phyloP scores from a whole-genome alignment of 2,329 filamentous ascomycete species.

The Didymella pomorum region DNA sequence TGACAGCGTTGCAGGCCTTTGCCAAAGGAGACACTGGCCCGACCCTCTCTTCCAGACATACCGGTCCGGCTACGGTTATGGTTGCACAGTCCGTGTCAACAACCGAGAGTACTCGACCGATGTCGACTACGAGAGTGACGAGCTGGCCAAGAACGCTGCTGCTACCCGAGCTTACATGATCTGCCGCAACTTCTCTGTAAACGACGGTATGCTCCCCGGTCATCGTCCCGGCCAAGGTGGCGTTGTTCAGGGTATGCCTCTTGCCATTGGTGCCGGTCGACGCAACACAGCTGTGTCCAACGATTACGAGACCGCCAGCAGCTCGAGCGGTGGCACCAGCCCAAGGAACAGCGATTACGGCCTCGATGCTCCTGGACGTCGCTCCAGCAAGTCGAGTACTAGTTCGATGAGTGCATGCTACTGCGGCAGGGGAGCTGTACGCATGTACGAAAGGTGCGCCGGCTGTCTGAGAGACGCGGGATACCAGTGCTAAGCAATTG shows the following conservation, averaged over 20 bases:
- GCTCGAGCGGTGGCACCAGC: conserved; percentile 64
- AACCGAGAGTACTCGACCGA: conserved; percentile 96
- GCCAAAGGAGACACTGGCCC: conserved; percentile 91
- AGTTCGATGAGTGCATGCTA: conserved; percentile 41
- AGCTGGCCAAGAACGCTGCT: conserved; percentile 87
- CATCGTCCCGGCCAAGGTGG: conserved; percentile 62
- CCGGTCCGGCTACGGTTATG: conserved; percentile 76
- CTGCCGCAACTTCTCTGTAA: conserved; percentile 96
- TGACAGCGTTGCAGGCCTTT: conserved; percentile 72
- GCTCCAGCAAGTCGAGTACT: conserved; percentile 48
- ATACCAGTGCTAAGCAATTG: conserved; percentile 36
- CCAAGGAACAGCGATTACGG: conserved; percentile 58
- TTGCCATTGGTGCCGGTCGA: conserved; percentile 69
- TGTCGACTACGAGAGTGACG: conserved; percentile 80
- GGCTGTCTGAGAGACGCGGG: conserved; percentile 54
- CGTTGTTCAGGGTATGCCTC: conserved; percentile 67
- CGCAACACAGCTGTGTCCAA: conserved; percentile 57
- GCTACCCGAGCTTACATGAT: conserved; percentile 98
- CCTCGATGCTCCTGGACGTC: conserved; percentile 48
- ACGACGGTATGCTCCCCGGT: conserved; percentile 83
- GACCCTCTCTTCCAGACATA: conserved; percentile 89
- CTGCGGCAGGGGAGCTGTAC: conserved; percentile 51
- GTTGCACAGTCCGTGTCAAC: conserved; percentile 92
- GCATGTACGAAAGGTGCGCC: conserved; percentile 54
- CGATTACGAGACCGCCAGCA: conserved; percentile 61